Percentiles rank a stretch among this genome's conserved stretches.
Evolutionary conservation across 108 stramenopile genomes (phyloP).

Genomic region (Cylindrotheca fusiformis): DNA sequence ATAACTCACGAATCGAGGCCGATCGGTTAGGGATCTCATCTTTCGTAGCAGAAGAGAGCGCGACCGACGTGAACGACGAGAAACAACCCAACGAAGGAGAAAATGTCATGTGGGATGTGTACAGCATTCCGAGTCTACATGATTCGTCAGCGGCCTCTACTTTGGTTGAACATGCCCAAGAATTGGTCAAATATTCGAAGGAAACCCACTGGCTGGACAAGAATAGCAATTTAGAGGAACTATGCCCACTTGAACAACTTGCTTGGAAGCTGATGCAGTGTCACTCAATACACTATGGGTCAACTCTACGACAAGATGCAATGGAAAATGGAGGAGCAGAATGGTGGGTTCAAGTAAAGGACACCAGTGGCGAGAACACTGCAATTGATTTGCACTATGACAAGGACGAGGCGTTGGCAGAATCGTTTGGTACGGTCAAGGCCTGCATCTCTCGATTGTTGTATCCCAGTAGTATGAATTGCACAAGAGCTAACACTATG

Average conservation of each 20-base stretch:
- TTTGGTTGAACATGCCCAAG: constrained; percentile 45
- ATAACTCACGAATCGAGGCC: constrained; percentile 37
- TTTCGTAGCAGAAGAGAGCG: background rate
- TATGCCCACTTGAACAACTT: constrained; percentile 58
- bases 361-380: constrained; percentile 9
- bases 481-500: background rate
- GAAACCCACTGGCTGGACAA: constrained; percentile 78
- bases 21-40: constrained; percentile 1
- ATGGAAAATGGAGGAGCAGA: constrained; percentile 52
- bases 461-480: too few species aligned
- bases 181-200: constrained; percentile 45
- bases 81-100: background rate
- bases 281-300: constrained; percentile 43
- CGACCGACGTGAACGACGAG: background rate
- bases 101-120: constrained; percentile 11
- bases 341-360: constrained; percentile 88
- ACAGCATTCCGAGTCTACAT: constrained; percentile 19
- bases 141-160: constrained; percentile 16
- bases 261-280: constrained; percentile 57
- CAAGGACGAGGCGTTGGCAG: constrained; percentile 86
- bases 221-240: constrained; percentile 2
- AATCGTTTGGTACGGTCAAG: constrained; percentile 46
- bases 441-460: background rate
- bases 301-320: background rate
- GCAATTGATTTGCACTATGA: constrained; percentile 89